Evolutionary conservation across 140 eudicot genomes (phyloP).

Genomic region (Stevia rebaudiana): DNA sequence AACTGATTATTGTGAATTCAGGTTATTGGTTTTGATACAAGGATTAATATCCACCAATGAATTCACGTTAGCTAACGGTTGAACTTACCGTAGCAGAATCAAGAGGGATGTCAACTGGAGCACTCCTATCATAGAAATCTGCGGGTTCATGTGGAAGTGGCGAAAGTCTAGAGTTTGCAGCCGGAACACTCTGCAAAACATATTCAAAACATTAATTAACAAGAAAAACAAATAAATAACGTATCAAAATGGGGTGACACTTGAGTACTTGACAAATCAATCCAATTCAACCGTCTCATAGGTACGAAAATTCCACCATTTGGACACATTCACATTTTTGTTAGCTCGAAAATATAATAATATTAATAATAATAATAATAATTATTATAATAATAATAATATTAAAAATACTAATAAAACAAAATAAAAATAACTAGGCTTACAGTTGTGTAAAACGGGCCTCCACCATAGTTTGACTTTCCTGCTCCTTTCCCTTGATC

Average conservation of each 20-base stretch:
- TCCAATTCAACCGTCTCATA: background rate
- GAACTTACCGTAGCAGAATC: conserved; percentile 50
- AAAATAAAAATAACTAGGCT: background rate
- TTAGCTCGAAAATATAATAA: too few species aligned
- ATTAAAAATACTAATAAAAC: too few species aligned
- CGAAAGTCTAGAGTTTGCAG: conserved; percentile 64
- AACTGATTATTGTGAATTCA: background rate
- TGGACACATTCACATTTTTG: background rate
- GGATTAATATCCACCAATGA: background rate
- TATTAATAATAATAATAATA: too few species aligned
- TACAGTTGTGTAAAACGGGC: conserved; percentile 41
- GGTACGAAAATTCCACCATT: background rate
- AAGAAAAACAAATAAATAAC: background rate
- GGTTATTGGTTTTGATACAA: background rate
- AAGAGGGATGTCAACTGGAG: conserved; percentile 73
- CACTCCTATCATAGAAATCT: conserved; percentile 68
- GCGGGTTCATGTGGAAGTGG: conserved; percentile 89
- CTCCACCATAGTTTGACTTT: conserved; percentile 41
- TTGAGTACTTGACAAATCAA: background rate
- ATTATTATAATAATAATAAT: too few species aligned
- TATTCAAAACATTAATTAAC: background rate
- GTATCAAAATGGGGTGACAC: background rate
- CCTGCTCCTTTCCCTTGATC: conserved; percentile 35
- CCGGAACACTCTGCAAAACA: conserved; percentile 49
- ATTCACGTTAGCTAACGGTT: background rate